Percentiles rank a stretch among this genome's conserved stretches.
These are phyloP conservation scores for Ottelia alismoides DNA, from an alignment of 106 monocot genomes.

Conservation along the genomic window DNA sequence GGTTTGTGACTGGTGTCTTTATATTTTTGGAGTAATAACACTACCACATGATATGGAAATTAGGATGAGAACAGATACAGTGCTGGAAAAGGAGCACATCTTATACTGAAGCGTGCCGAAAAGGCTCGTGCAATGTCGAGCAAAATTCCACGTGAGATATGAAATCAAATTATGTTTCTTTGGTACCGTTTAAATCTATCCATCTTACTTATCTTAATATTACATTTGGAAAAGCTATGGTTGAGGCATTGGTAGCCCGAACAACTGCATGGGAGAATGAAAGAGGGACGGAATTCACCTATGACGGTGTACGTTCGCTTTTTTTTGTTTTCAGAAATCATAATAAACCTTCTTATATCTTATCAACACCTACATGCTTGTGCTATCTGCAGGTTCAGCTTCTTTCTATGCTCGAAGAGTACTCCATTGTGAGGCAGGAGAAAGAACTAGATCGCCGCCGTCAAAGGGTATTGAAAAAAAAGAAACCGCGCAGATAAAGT, in stretches of 20 bases:
- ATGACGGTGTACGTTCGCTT: constrained; percentile 53
- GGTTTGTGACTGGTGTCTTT: no score
- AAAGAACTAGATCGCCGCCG: constrained; percentile 65
- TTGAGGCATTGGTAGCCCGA: constrained; percentile 43
- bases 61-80: constrained; percentile 64
- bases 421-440: constrained; percentile 48
- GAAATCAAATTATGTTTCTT: not conserved
- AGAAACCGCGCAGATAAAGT: not conserved
- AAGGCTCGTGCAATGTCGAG: constrained; percentile 64
- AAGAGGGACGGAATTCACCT: constrained; percentile 45
- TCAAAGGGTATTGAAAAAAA: constrained; percentile 35
- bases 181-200: not conserved
- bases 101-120: constrained; percentile 31
- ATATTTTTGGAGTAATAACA: no score
- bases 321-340: not conserved
- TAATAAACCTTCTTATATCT: not conserved
- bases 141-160: constrained; percentile 64
- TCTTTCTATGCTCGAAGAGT: constrained; percentile 69
- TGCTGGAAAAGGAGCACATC: constrained; percentile 62
- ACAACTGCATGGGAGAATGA: constrained; percentile 70
- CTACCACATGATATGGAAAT: no score
- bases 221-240: constrained; percentile 33
- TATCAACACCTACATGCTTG: not conserved
- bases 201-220: not conserved
- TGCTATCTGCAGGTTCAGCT: constrained; percentile 28